Evolutionary conservation across 129 eudicot species (phyloP), one percentile per base, ranked within the genome.

Genomic region (Pseudognaphalium luteoalbum): DNA sequence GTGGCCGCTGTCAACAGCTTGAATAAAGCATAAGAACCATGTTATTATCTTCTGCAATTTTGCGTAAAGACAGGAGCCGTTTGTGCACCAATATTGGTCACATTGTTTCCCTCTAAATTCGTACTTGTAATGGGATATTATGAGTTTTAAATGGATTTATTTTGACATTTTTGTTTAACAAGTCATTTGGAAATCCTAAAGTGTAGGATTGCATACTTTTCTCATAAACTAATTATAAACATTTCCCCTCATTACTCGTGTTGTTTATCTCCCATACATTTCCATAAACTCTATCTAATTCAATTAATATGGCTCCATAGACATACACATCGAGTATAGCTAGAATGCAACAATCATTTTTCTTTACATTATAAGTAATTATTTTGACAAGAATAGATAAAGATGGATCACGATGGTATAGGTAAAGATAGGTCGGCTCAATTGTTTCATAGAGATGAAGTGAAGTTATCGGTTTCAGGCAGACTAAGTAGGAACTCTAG

Each of bases 401-500:
- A 64, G 73, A 72, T 80, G 83, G 79, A 80, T 58, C 74, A 14
- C 1, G 75, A 67, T 30, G 71, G 76, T 60, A 11, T 29, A 22
- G 60, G 56, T 63, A 58, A 60, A 73, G 78, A 72, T 20, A 10
- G 51, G 35, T 73, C 83, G 63, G n/a, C n/a, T 34, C 73, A 58
- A 41, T 21, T 68, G 15, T 42, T 42, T 42, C 50, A 8, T 2
- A 67, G 52, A 70, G 68, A 39, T 5, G 78, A 80, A 20, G 64
- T 60, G 65, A 80, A 37, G 6, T 41, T 80, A 75, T 80, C 83
- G 15, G 69, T 5, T 22, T 22, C 83, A 5, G 73, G 83, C 30
- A 73, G 50, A 51, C 83, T 80, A 80, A 80, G 83, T 42, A 80
- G 83, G 61, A 74, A 42, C 59, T 25, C 61, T 65, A 73, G 83